Evolutionary conservation across 495 filamentous ascomycete species (phyloP), one percentile per base, ranked within the genome.

Genomic region (Glutinoglossum americanum): DNA sequence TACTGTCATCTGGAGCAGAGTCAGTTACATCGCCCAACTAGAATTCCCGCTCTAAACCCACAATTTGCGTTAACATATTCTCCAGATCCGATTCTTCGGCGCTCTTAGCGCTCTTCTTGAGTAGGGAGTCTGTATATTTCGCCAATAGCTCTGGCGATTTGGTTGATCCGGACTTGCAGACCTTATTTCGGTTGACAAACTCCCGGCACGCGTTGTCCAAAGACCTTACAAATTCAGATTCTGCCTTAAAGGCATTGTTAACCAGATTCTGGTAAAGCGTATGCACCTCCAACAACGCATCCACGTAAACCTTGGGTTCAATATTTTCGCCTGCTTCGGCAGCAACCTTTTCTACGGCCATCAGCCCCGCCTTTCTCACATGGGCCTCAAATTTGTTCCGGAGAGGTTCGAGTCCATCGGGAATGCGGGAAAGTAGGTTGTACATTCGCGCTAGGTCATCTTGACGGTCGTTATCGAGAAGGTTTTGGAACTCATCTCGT

Each of bases 391-490:
- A 99, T 57, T 82, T 85, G 26, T 76, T 75, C 32, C 93, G 80
- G 1, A 99, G 74, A 21, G 92, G 92, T 53, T 99, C 93, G 44
- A 97, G 69, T 0, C 93, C 92, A 51, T 95, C 90, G 37, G 85
- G 82, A 62, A 99, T 95, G 51, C 89, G 81, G 0, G 86, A 84
- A 0, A 99, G 76, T 5, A 99, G 78, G 64, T 79, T 83, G 67
- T 97, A 99, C 93, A 97, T 99, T 51, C 92, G 82, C 32, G 85
- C 85, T 69, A 99, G 81, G 64, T 99, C 92, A 23, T 94, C 88
- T 65, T 93, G 84, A 58, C 89, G 83, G 69, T 99, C 88, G 62
- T 92, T 89, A 61, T 97, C 89, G 30, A 99, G 72, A n/a, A 99
- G 76, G 10, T 85, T 77, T 66, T 99, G 93, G 67, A 99, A 99